Evolutionary conservation across 2,329 filamentous ascomycete species (phyloP), one percentile per base, ranked within the genome.

Genomic region (Leptodontidium sp.): DNA sequence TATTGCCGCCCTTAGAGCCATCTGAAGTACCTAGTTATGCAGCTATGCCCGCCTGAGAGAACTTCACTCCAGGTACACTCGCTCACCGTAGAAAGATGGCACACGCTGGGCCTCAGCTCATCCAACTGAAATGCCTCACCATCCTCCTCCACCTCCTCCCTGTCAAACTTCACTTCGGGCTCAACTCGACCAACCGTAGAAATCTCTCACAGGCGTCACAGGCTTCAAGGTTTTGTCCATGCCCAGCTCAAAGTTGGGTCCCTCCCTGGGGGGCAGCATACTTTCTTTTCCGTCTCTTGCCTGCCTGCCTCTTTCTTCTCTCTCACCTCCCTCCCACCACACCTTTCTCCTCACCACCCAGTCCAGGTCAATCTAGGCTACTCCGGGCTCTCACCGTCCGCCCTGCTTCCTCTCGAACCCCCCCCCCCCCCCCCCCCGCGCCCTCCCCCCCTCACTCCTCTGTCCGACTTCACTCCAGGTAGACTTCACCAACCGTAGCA

Each of bases 51-150:
- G 29, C 26, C 52, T 29, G 29, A 40, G 38, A 26, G 38, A 59
- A 59, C n/a, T 45, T 59, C 57, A 59, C 57, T 59, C 57, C 57
- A 45, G 38, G 57, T 8, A 45, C 38, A 59, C 21, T 59, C 57
- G 57, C 4, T 59, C 38, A 11, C 57, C 57, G 57, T 59, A 59
- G 32, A 40, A 24, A 12, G 32, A 29, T 58, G 26, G 29, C 8
- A 38, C 17, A 14, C 32, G 35, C 15, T 40, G 32, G 29, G 35
- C 17, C 21, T 2, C 55, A 40, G 35, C 38, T 26, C 57, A 45
- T 24, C 57, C 57, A 59, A 58, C 55, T 40, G 35, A 17, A 58
- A 21, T 58, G 55, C 55, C 38, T 57, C 53, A 15, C 21, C 32
- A 14, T 32, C 53, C 32, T 57, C 43, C 43, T 49, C 47, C 47